Evolutionary conservation across 106 monocot species (phyloP).

Genomic region (Acorus calamus): DNA sequence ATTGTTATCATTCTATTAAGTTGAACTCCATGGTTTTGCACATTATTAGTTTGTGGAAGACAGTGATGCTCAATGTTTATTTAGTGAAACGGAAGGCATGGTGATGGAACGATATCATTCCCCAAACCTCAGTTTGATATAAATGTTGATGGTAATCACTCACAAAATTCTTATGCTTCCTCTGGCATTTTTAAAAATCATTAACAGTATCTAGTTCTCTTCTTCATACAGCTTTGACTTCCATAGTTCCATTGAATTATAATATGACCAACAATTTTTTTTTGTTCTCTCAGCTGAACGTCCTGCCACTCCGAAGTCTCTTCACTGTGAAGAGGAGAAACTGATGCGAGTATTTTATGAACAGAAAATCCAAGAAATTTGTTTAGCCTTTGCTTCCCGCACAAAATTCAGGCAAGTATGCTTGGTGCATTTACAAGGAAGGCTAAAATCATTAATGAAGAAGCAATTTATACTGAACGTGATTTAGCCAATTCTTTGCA

Average conservation of each 20-base stretch:
- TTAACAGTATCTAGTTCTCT: neutral
- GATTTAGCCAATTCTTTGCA: constrained; percentile 13
- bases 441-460: neutral
- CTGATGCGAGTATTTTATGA: constrained; percentile 84
- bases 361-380: constrained; percentile 98
- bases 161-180: neutral
- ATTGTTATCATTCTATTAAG: no score
- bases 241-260: no score
- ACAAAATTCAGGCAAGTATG: constrained; percentile 76
- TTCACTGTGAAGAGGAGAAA: constrained; percentile 77
- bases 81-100: constrained; percentile 55
- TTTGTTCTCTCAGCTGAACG: constrained; percentile 29
- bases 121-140: constrained; percentile 45
- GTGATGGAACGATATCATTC: constrained; percentile 70
- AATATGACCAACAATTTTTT: no score
- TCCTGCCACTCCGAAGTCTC: constrained; percentile 49
- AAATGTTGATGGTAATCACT: constrained; percentile 39
- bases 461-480: neutral
- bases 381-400: constrained; percentile 83
- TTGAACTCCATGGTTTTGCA: no score
- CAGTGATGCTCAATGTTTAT: no score
- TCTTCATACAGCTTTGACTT: no score
- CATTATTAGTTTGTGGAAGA: no score
- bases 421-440: neutral
- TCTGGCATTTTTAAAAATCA: neutral